Evolutionary conservation across 139 green algal genomes (phyloP).

Genomic region (Pleodorina starrii): DNA sequence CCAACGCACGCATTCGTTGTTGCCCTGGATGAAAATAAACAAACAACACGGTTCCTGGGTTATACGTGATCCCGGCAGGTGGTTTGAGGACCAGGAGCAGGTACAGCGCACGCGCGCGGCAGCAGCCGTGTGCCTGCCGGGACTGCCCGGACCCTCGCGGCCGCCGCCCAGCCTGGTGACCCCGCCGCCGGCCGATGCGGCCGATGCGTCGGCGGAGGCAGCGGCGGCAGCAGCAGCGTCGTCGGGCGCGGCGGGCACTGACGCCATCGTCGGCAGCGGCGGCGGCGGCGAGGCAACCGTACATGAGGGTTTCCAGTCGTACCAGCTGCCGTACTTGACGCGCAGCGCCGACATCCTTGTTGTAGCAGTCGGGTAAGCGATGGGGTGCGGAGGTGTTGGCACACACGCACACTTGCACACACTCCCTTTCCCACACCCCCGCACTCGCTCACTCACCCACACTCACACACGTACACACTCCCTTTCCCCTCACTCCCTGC

Average conservation of each 20-base stretch:
- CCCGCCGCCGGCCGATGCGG: neutral
- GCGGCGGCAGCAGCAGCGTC: neutral
- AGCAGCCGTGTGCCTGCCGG: slow-evolving; percentile 64
- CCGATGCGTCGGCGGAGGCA: neutral
- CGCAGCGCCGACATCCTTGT: slow-evolving; percentile 86
- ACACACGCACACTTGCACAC: too few relatives aligned
- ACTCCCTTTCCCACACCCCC: too few relatives aligned
- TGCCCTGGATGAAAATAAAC: too few relatives aligned
- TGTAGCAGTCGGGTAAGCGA: slow-evolving; percentile 77
- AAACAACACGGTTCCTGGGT: too few relatives aligned
- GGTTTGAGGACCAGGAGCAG: slow-evolving; percentile 52
- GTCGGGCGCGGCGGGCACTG: neutral
- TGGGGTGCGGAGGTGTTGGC: too few relatives aligned
- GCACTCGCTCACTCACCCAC: too few relatives aligned
- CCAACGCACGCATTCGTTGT: too few relatives aligned
- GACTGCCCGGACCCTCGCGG: slow-evolving; percentile 58
- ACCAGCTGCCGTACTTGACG: slow-evolving; percentile 68
- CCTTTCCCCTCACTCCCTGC: too few relatives aligned
- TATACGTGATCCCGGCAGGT: too few relatives aligned
- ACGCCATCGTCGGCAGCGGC: too few relatives aligned
- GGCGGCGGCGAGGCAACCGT: neutral
- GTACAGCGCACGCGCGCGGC: slow-evolving; percentile 50
- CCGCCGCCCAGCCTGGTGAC: neutral
- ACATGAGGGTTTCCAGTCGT: slow-evolving; percentile 25
- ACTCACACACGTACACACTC: too few relatives aligned